Evolutionary conservation across 2,329 filamentous ascomycete species (phyloP), one percentile per base, ranked within the genome.

Genomic region (Fusarium keratoplasticum): DNA sequence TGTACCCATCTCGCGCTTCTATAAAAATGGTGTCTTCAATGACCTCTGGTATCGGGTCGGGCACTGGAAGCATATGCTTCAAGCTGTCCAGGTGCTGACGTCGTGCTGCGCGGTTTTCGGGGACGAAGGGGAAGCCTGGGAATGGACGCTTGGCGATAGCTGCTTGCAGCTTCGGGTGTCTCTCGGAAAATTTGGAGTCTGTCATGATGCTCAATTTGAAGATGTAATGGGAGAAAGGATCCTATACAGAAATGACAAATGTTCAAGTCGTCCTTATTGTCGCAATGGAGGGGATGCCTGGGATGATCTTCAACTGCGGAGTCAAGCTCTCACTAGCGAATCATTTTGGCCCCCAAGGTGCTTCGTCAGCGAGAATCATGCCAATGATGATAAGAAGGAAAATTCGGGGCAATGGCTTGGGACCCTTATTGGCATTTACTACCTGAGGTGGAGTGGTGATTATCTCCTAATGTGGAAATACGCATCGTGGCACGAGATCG

Each of bases 101-200:
- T 31, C 57, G 57, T 16, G 57, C 57, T 20, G 57, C 20, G 35
- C 57, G 57, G 36, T 60, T 60, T 60, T 60, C 57, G 22, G 57
- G 57, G 11, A 60, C 16, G 11, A 60, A 60, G 5, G 36, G 57
- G 36, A 60, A 60, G 16, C 57, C 57, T 18, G 57, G 57, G 38
- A 60, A 60, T 42, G 57, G 57, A 3, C 57, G 57, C n/a, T 31
- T 11, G 18, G 36, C 13, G 57, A 60, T 60, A n/a, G 57, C 57
- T 2, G 25, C 57, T 10, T 60, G 57, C 18, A 60, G 57, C 22
- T 58, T 38, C 3, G 33, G 22, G 22, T 58, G 54, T 29, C 54
- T 38, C 5, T 36, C 31, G 2, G 54, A 22, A n/a, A 25, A 36
- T 18, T 8, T 11, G 8, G 3, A 1, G 6, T 27, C 35, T 1